Percentiles rank a stretch among this genome's conserved stretches.
Evolutionary conservation across 768 basidiomycete genomes (phyloP).

Genomic region (Podaxis sp.): DNA sequence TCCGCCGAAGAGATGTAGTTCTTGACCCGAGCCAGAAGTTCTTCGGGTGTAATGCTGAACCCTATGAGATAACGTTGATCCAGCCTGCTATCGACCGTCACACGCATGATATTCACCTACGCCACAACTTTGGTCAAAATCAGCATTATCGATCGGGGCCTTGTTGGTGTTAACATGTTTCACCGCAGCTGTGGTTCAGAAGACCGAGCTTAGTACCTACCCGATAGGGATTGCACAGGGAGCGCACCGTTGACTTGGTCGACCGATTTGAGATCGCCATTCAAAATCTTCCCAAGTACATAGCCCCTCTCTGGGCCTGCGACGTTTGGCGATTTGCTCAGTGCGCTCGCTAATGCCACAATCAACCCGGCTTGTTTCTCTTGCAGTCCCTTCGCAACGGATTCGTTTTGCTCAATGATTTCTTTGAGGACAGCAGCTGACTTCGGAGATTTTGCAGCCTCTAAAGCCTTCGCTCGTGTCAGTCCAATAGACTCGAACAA

Average conservation of each 20-base stretch:
- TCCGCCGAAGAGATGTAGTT: conserved; percentile 55
- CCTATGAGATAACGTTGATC: conserved; percentile 42
- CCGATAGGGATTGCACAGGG: neutral
- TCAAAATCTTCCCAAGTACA: conserved; percentile 65
- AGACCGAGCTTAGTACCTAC: neutral
- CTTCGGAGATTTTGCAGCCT: conserved; percentile 81
- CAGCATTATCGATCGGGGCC: conserved; percentile 58
- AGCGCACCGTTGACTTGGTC: conserved; percentile 86
- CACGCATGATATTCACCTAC: conserved; percentile 62
- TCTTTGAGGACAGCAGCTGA: conserved; percentile 66
- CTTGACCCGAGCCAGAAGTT: conserved; percentile 55
- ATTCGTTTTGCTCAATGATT: conserved; percentile 58
- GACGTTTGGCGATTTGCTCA: conserved; percentile 53
- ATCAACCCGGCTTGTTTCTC: conserved; percentile 78
- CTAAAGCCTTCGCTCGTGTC: conserved; percentile 71
- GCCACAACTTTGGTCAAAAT: conserved; percentile 80
- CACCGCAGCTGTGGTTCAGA: conserved; percentile 54
- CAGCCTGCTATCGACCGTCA: neutral
- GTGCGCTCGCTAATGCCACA: conserved; percentile 60
- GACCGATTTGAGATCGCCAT: conserved; percentile 68
- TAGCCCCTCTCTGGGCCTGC: conserved; percentile 56
- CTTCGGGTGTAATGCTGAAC: conserved; percentile 68
- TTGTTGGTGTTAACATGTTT: conserved; percentile 69
- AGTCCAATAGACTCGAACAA: conserved; percentile 81
- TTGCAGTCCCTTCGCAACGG: conserved; percentile 51